Evolutionary conservation across 2,329 filamentous ascomycete genomes (phyloP), one percentile per base, ranked within the genome.

Genomic region (Davidsoniella virescens): DNA sequence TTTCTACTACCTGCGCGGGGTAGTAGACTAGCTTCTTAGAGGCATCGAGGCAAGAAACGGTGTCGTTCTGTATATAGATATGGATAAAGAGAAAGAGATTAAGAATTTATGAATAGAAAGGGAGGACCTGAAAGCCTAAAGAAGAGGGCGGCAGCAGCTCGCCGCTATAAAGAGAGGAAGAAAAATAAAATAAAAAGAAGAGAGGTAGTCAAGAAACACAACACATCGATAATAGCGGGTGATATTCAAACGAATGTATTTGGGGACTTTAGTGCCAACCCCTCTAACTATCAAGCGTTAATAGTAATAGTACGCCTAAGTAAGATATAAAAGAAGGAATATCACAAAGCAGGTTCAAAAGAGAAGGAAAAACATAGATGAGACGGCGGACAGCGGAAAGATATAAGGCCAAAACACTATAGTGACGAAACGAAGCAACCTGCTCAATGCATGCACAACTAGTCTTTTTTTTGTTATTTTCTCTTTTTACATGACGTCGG

Each of bases 1-100:
- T 12, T 33, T 5, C 29, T 33, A 33, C 29, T 33, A 33, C 29
- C 29, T 33, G 29, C 5, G 29, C 12, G 29, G 5, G 29, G 29
- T 4, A 33, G 29, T 12, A 12, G 33, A 33, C 14, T 12, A 18
- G 47, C 47, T 26, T 49, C 29, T 41, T 20, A 44, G 29, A 44
- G 44, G 47, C 47, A 49, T 49, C 23, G 40, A 38, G 29, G 41
- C 25, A 12, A 33, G 29, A 7, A 20, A 33, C 39, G 45, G 39
- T 8, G 41, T 5, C 6, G 41, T 4, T 33, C 12, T 12, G 29
- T 33, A 1, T 2, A 29, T 26, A 23, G 23, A 25, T 33, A 29
- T 2, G 12, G 36, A 16, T 17, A n/a, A 14, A 10, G 46, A 29
- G 18, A 48, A 33, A 10, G 10, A n/a, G 7, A 29, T 36, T 2